Evolutionary conservation across 306 rosid species (phyloP), one percentile per base, ranked within the genome.

Genomic region (Dryas alaskensis): DNA sequence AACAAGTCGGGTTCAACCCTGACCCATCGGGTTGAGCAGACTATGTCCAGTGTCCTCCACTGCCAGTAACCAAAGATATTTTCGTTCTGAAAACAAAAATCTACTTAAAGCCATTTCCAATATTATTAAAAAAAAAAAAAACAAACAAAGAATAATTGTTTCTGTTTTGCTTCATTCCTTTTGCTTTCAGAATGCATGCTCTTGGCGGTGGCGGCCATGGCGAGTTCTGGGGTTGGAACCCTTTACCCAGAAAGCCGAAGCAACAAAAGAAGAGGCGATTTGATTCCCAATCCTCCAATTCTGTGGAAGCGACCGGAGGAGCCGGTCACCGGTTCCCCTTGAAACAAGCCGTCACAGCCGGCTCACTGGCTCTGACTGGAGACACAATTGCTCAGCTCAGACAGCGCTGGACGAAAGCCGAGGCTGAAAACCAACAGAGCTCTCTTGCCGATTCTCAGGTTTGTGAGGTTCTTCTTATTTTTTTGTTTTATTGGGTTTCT

Each of bases 331-430:
- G 53, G 63, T 88, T 94, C 70, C 99, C 99, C 48, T 39, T 94
- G 17, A 86, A 86, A 80, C 96, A 92, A 84, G 93, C 96, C 51
- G 67, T 55, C 67, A 88, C 89, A 7, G 99, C 99, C 22, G 88
- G 90, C 79, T 73, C 90, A 10, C 84, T 87, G 71, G 74, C 79
- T 70, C 68, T 84, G 43, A 62, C 87, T 13, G 91, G 91, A 37
- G 91, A 87, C 77, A 84, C 85, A 1, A 78, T 87, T 37, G 89
- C 91, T 37, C 91, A 87, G 87, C 80, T 82, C 74, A 67, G 49
- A 13, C 70, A 72, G 43, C 84, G 85, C 4, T 82, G 80, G 85
- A 73, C 73, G 6, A 70, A 69, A 25, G 75, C 77, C 61, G 52
- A 69, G 43, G 67, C 80, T 61, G 63, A 48, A 40, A 37, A 77